Evolutionary conservation across 2,329 filamentous ascomycete genomes (phyloP), one percentile per base, ranked within the genome.

Genomic region (Trichoderma breve): DNA sequence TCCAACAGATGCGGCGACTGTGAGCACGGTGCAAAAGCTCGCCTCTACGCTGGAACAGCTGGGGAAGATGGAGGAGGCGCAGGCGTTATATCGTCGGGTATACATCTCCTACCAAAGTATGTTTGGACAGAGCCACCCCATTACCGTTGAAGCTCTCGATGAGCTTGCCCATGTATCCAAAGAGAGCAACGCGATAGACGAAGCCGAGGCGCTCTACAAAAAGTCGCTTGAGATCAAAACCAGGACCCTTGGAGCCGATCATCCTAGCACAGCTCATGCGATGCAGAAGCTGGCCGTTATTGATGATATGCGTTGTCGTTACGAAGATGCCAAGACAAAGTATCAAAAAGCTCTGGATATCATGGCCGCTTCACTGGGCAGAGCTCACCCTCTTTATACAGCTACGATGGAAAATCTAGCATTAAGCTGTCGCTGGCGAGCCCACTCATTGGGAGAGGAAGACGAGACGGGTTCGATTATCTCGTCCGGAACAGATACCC

Each of bases 101-200:
- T 75, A 77, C 73, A 72, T 78, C 14, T 77, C 76, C 2, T 77
- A 76, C 71, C 74, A 76, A 55, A 78, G 74, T 36, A 73, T 74
- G 55, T 76, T 77, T 71, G 76, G 76, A 53, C 74, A 74, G 34
- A 73, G 72, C 65, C 76, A 79, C 43, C 75, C 76, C 32, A 77
- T 77, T 70, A 77, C 77, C 8, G 73, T 79, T 9, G 74, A 77
- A 28, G 76, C 77, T 3, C 76, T 79, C 18, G 77, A 79, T 43
- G 73, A 76, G 58, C 74, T 79, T 32, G 77, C 77, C 32, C 61
- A 75, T 68, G 74, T 76, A 24, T 77, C 73, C 51, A 73, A 73
- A 47, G 75, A 72, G 6, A 76, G 72, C 62, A 74, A 76, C 30
- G 75, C 77, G 66, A 74, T 78, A 21, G 77, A 79, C 71, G 76